A percentile compares a stretch with the other conserved stretches of the same genome.
These are phyloP conservation scores for Diplogelasinospora grovesii DNA, from an alignment of 495 filamentous ascomycete species.

Conservation along the genomic window DNA sequence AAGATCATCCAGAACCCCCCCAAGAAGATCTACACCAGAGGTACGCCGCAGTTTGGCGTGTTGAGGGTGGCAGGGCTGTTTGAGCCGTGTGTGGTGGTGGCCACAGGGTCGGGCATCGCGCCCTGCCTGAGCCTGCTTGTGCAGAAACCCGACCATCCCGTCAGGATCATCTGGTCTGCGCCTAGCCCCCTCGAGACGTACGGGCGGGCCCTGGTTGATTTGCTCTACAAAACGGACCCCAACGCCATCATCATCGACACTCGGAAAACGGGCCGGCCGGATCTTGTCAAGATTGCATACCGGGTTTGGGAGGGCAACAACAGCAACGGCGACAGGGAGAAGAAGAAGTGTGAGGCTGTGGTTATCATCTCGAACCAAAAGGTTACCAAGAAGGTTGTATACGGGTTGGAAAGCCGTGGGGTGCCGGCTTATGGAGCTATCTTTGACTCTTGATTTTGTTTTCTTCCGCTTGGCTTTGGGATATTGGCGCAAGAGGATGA, in stretches of 20 bases:
- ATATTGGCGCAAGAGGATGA: no score
- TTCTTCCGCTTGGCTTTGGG: neutral
- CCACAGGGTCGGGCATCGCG: constrained; percentile 78
- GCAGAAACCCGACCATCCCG: constrained; percentile 29
- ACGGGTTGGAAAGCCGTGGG: constrained; percentile 62
- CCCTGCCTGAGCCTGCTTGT: constrained; percentile 52
- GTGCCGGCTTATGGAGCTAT: constrained; percentile 72
- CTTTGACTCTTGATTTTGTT: constrained; percentile 60
- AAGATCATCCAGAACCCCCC: constrained; percentile 56
- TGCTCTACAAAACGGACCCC: constrained; percentile 39
- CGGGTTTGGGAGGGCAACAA: constrained; percentile 43
- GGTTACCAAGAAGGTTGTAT: constrained; percentile 65
- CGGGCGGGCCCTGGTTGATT: constrained; percentile 35
- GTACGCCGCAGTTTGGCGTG: constrained; percentile 57
- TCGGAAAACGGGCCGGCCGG: constrained; percentile 35
- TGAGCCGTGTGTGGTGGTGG: constrained; percentile 62
- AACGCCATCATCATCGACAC: constrained; percentile 47
- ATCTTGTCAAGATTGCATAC: constrained; percentile 53
- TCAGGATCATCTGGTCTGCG: constrained; percentile 47
- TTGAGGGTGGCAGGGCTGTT: constrained; percentile 68
- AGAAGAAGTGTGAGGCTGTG: constrained; percentile 57
- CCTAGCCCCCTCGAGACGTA: constrained; percentile 38
- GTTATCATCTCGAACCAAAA: constrained; percentile 71
- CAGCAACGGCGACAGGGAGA: constrained; percentile 45
- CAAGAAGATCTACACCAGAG: constrained; percentile 49